A percentile compares a stretch with the other conserved stretches of the same genome.
These are phyloP conservation scores for Ceratobasidium sp. DNA, from an alignment of 1,284 basidiomycete species.

Conservation along the genomic window DNA sequence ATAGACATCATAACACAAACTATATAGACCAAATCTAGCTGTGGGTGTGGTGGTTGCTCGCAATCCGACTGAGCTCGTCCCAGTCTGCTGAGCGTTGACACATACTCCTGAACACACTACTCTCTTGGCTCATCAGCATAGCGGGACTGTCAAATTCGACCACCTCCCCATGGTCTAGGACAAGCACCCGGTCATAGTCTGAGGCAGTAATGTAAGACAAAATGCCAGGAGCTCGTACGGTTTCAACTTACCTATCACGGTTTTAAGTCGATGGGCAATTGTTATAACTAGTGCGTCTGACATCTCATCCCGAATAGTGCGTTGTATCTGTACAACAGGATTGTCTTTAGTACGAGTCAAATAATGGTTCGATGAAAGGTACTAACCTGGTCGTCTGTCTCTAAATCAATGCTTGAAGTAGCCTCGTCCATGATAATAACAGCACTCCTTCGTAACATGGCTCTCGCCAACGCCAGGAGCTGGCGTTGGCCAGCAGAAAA, in stretches of 20 bases:
- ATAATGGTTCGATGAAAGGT: background rate
- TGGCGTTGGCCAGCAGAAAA: slow-evolving; percentile 85
- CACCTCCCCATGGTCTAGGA: slow-evolving; percentile 72
- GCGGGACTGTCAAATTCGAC: slow-evolving; percentile 77
- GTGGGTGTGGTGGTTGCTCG: background rate
- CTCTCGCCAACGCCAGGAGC: slow-evolving; percentile 76
- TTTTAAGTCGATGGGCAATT: slow-evolving; percentile 81
- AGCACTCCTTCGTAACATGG: slow-evolving; percentile 77
- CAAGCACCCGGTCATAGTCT: slow-evolving; percentile 84
- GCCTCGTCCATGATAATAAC: slow-evolving; percentile 89
- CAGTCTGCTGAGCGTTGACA: slow-evolving; percentile 74
- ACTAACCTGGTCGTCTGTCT: slow-evolving; percentile 70
- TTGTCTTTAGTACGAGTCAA: slow-evolving; percentile 2
- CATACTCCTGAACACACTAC: slow-evolving; percentile 74
- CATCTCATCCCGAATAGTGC: slow-evolving; percentile 81
- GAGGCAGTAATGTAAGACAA: slow-evolving; percentile 47
- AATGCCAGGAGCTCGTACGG: background rate
- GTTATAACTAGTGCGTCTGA: slow-evolving; percentile 79
- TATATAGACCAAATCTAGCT: background rate
- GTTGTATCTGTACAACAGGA: slow-evolving; percentile 68
- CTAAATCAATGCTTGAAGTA: slow-evolving; percentile 80
- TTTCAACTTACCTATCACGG: slow-evolving; percentile 59
- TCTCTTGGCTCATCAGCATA: slow-evolving; percentile 65
- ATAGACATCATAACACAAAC: background rate
- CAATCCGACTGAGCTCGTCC: slow-evolving; percentile 50